phyloP scores from a whole-genome alignment of 352 stramenopile species.

The Globisporangium heterothallicum region DNA sequence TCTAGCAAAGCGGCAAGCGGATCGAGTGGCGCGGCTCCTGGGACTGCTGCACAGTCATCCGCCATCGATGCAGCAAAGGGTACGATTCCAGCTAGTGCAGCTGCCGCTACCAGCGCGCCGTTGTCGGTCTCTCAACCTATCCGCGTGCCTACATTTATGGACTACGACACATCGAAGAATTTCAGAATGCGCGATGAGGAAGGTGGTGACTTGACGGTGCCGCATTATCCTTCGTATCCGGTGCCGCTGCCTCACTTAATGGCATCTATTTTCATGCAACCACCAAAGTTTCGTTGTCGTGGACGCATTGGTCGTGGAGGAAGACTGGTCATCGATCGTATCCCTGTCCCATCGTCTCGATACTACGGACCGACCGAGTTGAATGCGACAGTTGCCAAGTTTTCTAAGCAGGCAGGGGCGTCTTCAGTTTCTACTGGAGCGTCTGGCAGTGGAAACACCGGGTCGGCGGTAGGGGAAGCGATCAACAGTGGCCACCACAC shows the following conservation, averaged over 20 bases:
- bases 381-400: slow-evolving; percentile 30
- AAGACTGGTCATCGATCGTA: slow-evolving; percentile 68
- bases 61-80: not conserved
- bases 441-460: slow-evolving; percentile 13
- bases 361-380: slow-evolving; percentile 53
- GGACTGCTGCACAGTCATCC: not conserved
- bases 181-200: slow-evolving; percentile 37
- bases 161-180: slow-evolving; percentile 68
- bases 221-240: slow-evolving; percentile 63
- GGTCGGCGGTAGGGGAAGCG: slow-evolving; percentile 16
- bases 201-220: slow-evolving; percentile 14
- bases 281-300: slow-evolving; percentile 64
- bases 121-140: not conserved
- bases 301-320: slow-evolving; percentile 68
- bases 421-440: not conserved
- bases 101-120: not conserved
- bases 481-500: slow-evolving; percentile 45
- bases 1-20: slow-evolving; percentile 13
- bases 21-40: slow-evolving; percentile 1
- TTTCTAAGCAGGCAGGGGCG: not conserved
- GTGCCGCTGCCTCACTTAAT: slow-evolving; percentile 54
- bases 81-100: not conserved
- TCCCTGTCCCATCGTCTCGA: slow-evolving; percentile 43
- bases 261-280: slow-evolving; percentile 61
- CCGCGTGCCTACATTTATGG: slow-evolving; percentile 50